Evolutionary conservation across 257 asterid genomes (phyloP).

Genomic region (Nicotiana undulata): DNA sequence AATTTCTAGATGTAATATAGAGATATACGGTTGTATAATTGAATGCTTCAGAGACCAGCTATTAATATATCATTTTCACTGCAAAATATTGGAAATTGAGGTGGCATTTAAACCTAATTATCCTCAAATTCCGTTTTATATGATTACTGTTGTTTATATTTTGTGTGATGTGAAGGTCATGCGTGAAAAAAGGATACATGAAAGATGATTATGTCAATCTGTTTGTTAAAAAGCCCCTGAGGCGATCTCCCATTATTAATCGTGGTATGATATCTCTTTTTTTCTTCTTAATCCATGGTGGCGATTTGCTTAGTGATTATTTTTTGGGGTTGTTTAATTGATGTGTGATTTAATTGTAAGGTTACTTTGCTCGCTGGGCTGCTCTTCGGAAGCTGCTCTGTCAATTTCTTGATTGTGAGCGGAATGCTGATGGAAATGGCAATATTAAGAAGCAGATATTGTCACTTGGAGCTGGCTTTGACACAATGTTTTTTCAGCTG

Average conservation of each 20-base stretch:
- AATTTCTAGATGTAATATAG: not conserved
- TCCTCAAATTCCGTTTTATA: not conserved
- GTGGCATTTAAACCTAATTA: not conserved
- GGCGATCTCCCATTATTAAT: slow-evolving; percentile 91
- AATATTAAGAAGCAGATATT: slow-evolving; percentile 64
- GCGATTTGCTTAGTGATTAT: slow-evolving; percentile 6
- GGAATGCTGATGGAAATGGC: slow-evolving; percentile 28
- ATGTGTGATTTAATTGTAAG: slow-evolving; percentile 23
- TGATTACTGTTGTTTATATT: not conserved
- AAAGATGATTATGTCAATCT: slow-evolving; percentile 72
- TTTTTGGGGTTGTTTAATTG: not conserved
- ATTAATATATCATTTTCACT: not conserved
- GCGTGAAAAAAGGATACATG: slow-evolving; percentile 85
- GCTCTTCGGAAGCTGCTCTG: slow-evolving; percentile 69
- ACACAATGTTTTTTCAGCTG: slow-evolving; percentile 83
- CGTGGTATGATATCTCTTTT: slow-evolving; percentile 48
- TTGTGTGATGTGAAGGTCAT: slow-evolving; percentile 45
- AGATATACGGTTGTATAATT: not conserved
- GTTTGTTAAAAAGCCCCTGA: slow-evolving; percentile 75
- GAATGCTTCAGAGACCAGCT: not conserved
- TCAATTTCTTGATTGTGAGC: slow-evolving; percentile 64
- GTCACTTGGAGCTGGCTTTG: slow-evolving; percentile 97
- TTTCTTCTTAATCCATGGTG: not conserved
- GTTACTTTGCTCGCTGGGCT: slow-evolving; percentile 93
- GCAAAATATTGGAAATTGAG: not conserved